phyloP scores from a whole-genome alignment of 768 basidiomycete species.

The Auricularia cornea region DNA sequence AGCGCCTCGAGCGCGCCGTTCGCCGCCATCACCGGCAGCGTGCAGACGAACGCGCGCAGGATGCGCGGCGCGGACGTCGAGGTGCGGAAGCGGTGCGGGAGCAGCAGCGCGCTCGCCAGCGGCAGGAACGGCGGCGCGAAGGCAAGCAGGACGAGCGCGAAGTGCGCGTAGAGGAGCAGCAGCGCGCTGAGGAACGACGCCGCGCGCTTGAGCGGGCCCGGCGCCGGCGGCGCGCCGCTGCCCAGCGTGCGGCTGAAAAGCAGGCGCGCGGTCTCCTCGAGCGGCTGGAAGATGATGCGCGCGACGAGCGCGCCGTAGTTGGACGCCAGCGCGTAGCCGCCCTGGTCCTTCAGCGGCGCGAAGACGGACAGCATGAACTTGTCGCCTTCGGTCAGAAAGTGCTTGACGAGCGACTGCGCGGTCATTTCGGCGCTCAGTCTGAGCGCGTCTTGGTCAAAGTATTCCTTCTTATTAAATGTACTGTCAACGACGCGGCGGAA shows the following conservation, averaged over 20 bases:
- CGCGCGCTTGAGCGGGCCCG: constrained; percentile 24
- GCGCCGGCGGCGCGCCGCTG: neutral
- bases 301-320: constrained; percentile 97
- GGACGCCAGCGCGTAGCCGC: constrained; percentile 89
- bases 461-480: constrained; percentile 8
- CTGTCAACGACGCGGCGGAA: neutral
- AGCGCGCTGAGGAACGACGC: constrained; percentile 41
- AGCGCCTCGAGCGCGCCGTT: constrained; percentile 94
- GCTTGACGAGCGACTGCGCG: constrained; percentile 82
- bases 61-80: constrained; percentile 73
- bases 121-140: constrained; percentile 74
- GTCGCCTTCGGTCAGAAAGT: constrained; percentile 92
- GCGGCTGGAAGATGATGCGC: constrained; percentile 87
- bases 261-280: constrained; percentile 86
- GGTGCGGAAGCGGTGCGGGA: constrained; percentile 42
- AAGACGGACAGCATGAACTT: constrained; percentile 80
- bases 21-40: constrained; percentile 80
- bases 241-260: constrained; percentile 70
- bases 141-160: constrained; percentile 54
- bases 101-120: constrained; percentile 55
- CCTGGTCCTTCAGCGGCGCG: constrained; percentile 80
- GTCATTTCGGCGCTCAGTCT: constrained; percentile 77
- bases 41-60: constrained; percentile 73
- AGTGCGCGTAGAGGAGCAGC: constrained; percentile 54
- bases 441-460: constrained; percentile 42